A percentile compares a stretch with the other conserved stretches of the same genome.
phyloP scores from a whole-genome alignment of 768 basidiomycete genomes.

The Mycena latifolia region DNA sequence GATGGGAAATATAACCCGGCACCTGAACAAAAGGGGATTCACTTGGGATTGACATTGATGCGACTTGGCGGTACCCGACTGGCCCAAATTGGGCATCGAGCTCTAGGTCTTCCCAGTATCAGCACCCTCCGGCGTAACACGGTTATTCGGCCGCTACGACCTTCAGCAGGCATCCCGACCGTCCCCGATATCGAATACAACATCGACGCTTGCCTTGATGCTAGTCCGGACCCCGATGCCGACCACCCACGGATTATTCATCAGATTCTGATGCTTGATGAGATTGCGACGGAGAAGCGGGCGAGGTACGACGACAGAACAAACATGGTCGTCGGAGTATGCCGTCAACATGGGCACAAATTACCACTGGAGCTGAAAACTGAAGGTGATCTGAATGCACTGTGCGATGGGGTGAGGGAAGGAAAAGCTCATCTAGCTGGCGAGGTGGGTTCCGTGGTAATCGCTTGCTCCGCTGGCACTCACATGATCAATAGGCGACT shows the following conservation, averaged over 20 bases:
- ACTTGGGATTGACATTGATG: neutral
- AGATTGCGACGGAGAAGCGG: slow-evolving; percentile 12
- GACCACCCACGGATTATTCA: neutral
- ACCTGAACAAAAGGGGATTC: too few species aligned
- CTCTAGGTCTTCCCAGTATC: slow-evolving; percentile 12
- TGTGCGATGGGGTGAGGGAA: neutral
- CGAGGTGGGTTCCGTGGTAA: too few species aligned
- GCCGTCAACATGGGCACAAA: slow-evolving; percentile 4
- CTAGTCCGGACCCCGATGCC: too few species aligned
- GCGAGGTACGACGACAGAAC: slow-evolving; percentile 9
- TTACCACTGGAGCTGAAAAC: neutral
- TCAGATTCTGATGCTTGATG: slow-evolving; percentile 9
- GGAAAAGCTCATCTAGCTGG: too few species aligned
- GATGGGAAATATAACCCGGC: too few species aligned
- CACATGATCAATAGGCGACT: too few species aligned
- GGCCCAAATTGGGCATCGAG: slow-evolving; percentile 7
- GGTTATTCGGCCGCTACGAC: neutral
- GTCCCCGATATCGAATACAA: too few species aligned
- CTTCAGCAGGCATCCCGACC: too few species aligned
- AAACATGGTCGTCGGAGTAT: slow-evolving; percentile 7
- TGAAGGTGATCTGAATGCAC: neutral
- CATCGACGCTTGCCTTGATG: too few species aligned
- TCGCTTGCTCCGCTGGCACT: too few species aligned
- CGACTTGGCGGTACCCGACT: slow-evolving; percentile 1
- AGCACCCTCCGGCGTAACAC: slow-evolving; percentile 1